Conservation (phyloP, 1,284 basidiomycete genomes). For the Sanghuangporus baumii region DNA sequence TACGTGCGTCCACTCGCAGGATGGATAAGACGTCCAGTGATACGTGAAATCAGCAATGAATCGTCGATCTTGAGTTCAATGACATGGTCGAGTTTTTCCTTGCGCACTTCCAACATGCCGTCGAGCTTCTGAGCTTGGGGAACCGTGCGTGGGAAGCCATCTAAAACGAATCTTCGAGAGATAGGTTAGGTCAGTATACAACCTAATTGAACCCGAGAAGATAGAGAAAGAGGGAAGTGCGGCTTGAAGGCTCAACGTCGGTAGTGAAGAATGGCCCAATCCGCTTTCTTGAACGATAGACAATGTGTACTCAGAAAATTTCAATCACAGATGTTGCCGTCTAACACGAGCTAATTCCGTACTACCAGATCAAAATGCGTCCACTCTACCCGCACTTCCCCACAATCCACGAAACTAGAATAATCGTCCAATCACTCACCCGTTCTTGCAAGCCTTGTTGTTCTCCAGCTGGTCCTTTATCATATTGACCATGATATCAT, state of each 20-base stretch:
- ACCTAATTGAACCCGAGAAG: background rate
- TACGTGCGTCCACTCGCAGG: constrained; percentile 86
- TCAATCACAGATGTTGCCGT: background rate
- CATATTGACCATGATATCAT: constrained; percentile 98
- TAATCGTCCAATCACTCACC: constrained; percentile 49
- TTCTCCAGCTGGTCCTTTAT: constrained; percentile 94
- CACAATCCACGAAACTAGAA: background rate
- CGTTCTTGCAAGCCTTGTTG: constrained; percentile 90
- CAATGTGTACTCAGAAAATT: background rate
- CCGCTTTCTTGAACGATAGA: background rate
- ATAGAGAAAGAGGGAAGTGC: background rate
- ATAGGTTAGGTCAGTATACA: background rate
- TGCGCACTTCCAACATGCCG: constrained; percentile 76
- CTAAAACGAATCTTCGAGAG: constrained; percentile 81
- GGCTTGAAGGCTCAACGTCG: background rate
- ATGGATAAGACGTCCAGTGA: constrained; percentile 95
- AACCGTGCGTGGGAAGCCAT: constrained; percentile 97
- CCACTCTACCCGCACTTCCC: background rate
- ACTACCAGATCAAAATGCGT: background rate
- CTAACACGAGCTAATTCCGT: background rate
- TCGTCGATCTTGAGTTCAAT: constrained; percentile 93
- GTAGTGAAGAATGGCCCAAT: background rate
- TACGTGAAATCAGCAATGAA: constrained; percentile 92
- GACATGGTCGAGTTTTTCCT: constrained; percentile 88
- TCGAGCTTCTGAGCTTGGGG: constrained; percentile 98